Base-by-base conservation (phyloP, 371 early-diverging fungal genomes). In the Mortierella sp. region DNA sequence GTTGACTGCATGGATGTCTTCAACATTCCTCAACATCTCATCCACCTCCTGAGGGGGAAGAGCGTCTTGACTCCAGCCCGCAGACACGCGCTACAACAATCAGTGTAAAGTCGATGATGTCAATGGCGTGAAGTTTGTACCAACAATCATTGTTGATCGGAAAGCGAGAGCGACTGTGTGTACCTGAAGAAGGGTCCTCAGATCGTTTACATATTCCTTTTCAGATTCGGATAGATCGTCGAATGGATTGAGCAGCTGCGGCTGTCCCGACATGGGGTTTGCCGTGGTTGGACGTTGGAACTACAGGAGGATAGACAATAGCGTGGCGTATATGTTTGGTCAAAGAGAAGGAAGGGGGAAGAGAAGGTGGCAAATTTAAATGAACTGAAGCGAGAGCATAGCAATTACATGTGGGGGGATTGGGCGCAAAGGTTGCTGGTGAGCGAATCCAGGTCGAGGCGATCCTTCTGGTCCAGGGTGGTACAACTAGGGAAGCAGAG, bases 1-100 rank as follows among this genome's bases (percentile, higher is more conserved):
- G 55, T 76, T 76, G 59, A 70, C 63, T 24, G 78, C 61, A 34
- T 76, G 70, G 31, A 76, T 69, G 18, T 76, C 78, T 52, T 76
- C 78, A 5, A 76, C 48, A 27, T 70, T 70, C 53, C 78, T 64
- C 48, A 76, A 70, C 46, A 76, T 43, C 26, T 58, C 41, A 55
- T 76, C 78, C 52, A 76, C 78, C 31, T 76, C 78, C 52, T 70
- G 64, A 21, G 78, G 78, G n/a, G 78, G 78, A 30, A 76, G 59
- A 18, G 69, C 78, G 5, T 70, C 78, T 60, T 69, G 70, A 9
- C 66, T 76, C 78, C 78, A 76, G 48, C 78, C 70, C 27, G 78
- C 78, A 1, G 78, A 76, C 12, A 76, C 78, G 26, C 78, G 78
- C 78, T 76, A 41, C 34, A 45, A 43, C 23, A 27, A 23, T 43